Evolutionary conservation across 306 rosid species (phyloP).

Genomic region (Betula pendula): DNA sequence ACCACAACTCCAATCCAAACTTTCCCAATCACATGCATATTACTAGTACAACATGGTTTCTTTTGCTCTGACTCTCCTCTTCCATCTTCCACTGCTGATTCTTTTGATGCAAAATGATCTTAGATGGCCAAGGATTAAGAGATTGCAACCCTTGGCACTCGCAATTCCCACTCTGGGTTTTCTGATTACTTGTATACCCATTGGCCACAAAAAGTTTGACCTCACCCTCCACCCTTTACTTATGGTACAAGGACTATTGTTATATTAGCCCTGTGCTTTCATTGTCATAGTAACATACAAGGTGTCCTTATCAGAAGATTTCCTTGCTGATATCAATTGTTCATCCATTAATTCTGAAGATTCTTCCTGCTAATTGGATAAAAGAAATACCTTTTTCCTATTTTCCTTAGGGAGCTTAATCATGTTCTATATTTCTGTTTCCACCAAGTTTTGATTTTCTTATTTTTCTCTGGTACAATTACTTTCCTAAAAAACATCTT

Average conservation of each 20-base stretch:
- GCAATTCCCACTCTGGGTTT: not conserved
- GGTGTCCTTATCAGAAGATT: not conserved
- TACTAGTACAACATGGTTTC: not conserved
- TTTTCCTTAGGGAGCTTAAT: not conserved
- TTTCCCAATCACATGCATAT: not conserved
- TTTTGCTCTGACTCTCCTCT: slow-evolving; percentile 3
- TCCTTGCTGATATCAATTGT: not conserved
- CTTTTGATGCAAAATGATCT: not conserved
- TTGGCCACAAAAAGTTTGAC: not conserved
- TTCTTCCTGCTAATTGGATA: not conserved
- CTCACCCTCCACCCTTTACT: not conserved
- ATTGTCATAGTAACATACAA: not conserved
- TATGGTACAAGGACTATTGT: not conserved
- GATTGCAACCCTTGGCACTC: not conserved
- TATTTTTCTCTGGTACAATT: slow-evolving; percentile 10
- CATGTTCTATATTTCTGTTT: slow-evolving; percentile 1
- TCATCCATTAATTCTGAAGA: not conserved
- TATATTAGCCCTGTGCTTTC: not conserved
- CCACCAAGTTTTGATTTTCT: slow-evolving; percentile 3
- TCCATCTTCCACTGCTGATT: not conserved
- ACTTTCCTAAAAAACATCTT: not conserved
- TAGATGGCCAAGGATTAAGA: not conserved
- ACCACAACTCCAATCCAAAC: slow-evolving; percentile 13
- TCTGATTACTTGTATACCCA: not conserved
- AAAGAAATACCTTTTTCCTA: not conserved